Evolutionary conservation across 108 stramenopile genomes (phyloP).

Genomic region (Skeletonema marinoi): DNA sequence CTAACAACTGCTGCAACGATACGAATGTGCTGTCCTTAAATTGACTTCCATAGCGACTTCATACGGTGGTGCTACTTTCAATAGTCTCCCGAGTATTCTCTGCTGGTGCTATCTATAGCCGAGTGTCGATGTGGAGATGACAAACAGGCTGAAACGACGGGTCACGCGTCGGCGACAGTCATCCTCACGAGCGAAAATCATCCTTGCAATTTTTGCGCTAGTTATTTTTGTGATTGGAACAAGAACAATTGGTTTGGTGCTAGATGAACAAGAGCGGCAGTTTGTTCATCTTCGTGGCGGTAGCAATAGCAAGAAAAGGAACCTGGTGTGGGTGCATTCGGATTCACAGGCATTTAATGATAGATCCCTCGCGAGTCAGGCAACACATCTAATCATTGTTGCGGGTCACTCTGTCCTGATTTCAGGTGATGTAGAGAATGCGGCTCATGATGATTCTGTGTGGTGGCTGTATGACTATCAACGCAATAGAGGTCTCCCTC

Average conservation of each 20-base stretch:
- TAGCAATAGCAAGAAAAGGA: background rate
- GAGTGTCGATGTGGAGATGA: background rate
- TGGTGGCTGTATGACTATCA: slow-evolving; percentile 97
- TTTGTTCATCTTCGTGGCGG: slow-evolving; percentile 15
- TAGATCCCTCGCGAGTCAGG: slow-evolving; percentile 43
- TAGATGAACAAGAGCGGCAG: background rate
- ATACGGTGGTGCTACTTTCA: too few relatives aligned
- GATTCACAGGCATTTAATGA: slow-evolving; percentile 39
- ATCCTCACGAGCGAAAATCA: background rate
- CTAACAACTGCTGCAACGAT: too few relatives aligned
- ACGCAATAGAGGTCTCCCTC: slow-evolving; percentile 81
- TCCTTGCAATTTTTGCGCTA: background rate
- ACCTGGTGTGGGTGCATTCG: slow-evolving; percentile 28
- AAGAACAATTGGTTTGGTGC: background rate
- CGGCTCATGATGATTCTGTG: slow-evolving; percentile 73
- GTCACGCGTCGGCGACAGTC: background rate
- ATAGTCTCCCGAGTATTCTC: too few relatives aligned
- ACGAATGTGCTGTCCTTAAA: too few relatives aligned
- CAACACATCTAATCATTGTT: slow-evolving; percentile 79
- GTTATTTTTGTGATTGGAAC: background rate
- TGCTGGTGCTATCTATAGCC: too few relatives aligned
- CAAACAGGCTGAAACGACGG: background rate
- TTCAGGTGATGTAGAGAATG: slow-evolving; percentile 64
- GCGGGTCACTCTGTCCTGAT: slow-evolving; percentile 84
- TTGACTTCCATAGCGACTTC: too few relatives aligned